Percentiles rank a stretch among this genome's conserved stretches.
phyloP scores from a whole-genome alignment of 2,329 filamentous ascomycete species.

The Sclerotinia spermophila region DNA sequence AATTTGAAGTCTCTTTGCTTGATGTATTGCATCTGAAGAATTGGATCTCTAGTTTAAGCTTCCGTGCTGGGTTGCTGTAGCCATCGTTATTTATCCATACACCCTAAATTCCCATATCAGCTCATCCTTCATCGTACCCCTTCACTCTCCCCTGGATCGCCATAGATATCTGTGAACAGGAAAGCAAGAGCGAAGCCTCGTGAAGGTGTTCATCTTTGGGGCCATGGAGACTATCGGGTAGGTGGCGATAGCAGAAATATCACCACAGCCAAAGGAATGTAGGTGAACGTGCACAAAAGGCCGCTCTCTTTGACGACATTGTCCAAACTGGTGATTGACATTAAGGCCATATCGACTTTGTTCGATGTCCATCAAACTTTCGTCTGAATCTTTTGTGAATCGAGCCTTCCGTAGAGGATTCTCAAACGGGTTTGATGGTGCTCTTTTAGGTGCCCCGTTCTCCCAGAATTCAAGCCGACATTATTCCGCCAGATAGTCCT shows the following conservation, averaged over 20 bases:
- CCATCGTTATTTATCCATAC: not conserved
- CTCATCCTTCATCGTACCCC: not conserved
- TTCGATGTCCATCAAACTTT: not conserved
- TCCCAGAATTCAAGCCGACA: not conserved
- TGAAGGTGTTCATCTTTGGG: not conserved
- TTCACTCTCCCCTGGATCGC: no score
- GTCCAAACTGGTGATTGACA: not conserved
- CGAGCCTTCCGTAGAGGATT: not conserved
- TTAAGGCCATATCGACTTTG: not conserved
- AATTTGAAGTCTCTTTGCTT: constrained; percentile 5
- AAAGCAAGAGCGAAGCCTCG: not conserved
- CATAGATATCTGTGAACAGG: not conserved
- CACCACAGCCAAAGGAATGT: not conserved
- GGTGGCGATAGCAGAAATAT: not conserved
- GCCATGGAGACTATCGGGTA: not conserved
- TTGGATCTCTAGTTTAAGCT: not conserved
- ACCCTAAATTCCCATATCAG: not conserved
- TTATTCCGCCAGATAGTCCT: constrained; percentile 70
- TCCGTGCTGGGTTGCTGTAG: not conserved
- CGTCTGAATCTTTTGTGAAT: not conserved
- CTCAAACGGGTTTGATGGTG: not conserved
- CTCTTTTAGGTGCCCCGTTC: not conserved
- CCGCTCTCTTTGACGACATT: not conserved
- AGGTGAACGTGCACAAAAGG: not conserved
- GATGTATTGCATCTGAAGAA: not conserved